These are phyloP conservation scores for Suhomyces panamericanus DNA, from an alignment of 1,139 yeast genomes.

Conservation along the genomic window DNA sequence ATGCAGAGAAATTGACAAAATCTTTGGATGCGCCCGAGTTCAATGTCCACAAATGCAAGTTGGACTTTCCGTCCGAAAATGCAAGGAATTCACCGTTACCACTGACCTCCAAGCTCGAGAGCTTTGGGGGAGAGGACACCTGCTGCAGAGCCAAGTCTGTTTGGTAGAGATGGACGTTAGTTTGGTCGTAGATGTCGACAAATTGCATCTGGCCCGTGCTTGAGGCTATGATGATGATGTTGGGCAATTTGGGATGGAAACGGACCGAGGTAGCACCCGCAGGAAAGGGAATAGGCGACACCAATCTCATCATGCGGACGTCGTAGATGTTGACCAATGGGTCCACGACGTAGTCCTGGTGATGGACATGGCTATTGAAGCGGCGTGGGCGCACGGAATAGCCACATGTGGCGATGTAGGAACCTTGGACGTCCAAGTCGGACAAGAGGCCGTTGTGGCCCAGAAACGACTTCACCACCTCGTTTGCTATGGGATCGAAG, in stretches of 20 bases:
- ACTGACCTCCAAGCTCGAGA: constrained; percentile 65
- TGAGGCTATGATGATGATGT: constrained; percentile 74
- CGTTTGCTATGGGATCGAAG: constrained; percentile 65
- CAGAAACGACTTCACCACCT: constrained; percentile 56
- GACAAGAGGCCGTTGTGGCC: constrained; percentile 79
- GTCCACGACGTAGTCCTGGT: constrained; percentile 49
- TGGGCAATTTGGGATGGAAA: constrained; percentile 84
- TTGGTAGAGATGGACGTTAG: constrained; percentile 60
- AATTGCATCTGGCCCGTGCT: constrained; percentile 80
- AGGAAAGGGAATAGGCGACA: constrained; percentile 84
- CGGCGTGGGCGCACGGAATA: constrained; percentile 55
- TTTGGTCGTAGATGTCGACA: constrained; percentile 78
- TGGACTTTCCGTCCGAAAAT: constrained; percentile 64
- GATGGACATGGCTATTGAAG: constrained; percentile 15
- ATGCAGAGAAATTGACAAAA: constrained; percentile 49
- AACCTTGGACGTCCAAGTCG: constrained; percentile 76
- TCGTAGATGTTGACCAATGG: constrained; percentile 86
- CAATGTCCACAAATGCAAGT: constrained; percentile 75
- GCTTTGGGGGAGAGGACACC: constrained; percentile 11
- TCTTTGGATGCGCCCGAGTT: constrained; percentile 30
- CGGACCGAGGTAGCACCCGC: constrained; percentile 86
- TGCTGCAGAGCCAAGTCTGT: constrained; percentile 51
- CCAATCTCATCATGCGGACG: constrained; percentile 66
- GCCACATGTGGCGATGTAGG: constrained; percentile 81
- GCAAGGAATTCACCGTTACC: constrained; percentile 79